Conservation (phyloP, 805 yeast species). For the Candida hungchunana region DNA sequence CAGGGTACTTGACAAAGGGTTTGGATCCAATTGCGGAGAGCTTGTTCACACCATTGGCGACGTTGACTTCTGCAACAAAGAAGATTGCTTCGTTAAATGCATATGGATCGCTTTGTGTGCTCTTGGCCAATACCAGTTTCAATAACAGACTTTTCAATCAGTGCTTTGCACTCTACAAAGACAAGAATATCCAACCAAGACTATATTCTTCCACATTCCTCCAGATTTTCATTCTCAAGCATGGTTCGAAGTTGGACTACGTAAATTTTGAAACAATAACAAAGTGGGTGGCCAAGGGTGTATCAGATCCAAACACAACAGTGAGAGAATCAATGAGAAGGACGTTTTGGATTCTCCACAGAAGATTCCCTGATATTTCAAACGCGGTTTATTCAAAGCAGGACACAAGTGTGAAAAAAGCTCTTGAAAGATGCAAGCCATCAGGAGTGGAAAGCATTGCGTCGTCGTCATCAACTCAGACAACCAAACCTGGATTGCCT, state of each 20-base stretch:
- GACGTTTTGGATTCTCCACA: slow-evolving; percentile 67
- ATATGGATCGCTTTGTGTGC: slow-evolving; percentile 38
- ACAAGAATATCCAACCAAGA: slow-evolving; percentile 70
- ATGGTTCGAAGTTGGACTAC: slow-evolving; percentile 32
- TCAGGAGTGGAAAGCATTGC: slow-evolving; percentile 19
- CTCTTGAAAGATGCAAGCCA: slow-evolving; percentile 59
- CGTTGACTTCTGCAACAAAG: slow-evolving; percentile 35
- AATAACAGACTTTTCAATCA: slow-evolving; percentile 47
- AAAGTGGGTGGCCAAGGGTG: slow-evolving; percentile 51
- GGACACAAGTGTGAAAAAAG: slow-evolving; percentile 42
- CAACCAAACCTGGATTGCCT: slow-evolving; percentile 8
- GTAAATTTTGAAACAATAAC: slow-evolving; percentile 40
- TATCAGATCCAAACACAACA: slow-evolving; percentile 74
- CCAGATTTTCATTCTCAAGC: slow-evolving; percentile 53
- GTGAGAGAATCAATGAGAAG: slow-evolving; percentile 74
- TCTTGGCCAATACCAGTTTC: slow-evolving; percentile 53
- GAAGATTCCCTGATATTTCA: slow-evolving; percentile 49
- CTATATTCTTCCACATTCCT: slow-evolving; percentile 68
- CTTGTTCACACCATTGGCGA: slow-evolving; percentile 30
- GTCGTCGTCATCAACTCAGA: slow-evolving; percentile 9
- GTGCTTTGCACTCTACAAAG: slow-evolving; percentile 49
- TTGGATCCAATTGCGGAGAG: slow-evolving; percentile 32
- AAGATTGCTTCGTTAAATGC: slow-evolving; percentile 33
- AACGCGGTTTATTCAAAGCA: slow-evolving; percentile 27
- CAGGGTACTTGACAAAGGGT: slow-evolving; percentile 23